phyloP scores from a whole-genome alignment of 305 asterid species.

The Andrographis paniculata region DNA sequence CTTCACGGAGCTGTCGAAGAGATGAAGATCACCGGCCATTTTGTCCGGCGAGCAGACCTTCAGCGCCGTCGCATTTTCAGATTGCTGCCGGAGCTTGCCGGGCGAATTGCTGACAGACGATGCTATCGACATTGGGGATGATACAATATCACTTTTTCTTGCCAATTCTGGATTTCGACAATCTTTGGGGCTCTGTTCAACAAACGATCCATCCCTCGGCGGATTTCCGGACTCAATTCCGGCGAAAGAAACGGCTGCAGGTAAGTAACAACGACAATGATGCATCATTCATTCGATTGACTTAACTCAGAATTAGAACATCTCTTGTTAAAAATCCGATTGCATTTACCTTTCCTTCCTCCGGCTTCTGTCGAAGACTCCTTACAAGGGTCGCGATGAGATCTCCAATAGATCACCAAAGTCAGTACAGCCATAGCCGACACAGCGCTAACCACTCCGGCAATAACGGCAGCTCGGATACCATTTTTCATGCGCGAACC shows the following conservation, averaged over 20 bases:
- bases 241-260: constrained; percentile 31
- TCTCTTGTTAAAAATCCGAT: neutral
- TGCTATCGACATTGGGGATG: constrained; percentile 31
- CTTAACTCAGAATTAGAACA: too few species aligned
- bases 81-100: constrained; percentile 24
- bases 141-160: constrained; percentile 24
- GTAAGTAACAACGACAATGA: too few species aligned
- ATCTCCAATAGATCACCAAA: constrained; percentile 40
- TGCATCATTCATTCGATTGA: too few species aligned
- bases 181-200: constrained; percentile 21
- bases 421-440: constrained; percentile 33
- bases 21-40: constrained; percentile 74
- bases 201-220: constrained; percentile 20
- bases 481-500: constrained; percentile 37
- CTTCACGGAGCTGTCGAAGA: constrained; percentile 50
- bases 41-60: constrained; percentile 72
- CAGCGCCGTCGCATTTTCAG: constrained; percentile 35
- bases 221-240: constrained; percentile 27
- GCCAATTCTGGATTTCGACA: constrained; percentile 24
- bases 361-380: constrained; percentile 24
- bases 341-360: constrained; percentile 9
- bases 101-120: constrained; percentile 33
- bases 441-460: constrained; percentile 42
- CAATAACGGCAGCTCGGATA: constrained; percentile 45
- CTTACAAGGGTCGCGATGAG: constrained; percentile 23